Percentiles rank a stretch among this genome's conserved stretches.
Conservation (phyloP, 2,329 filamentous ascomycete genomes). For the Coniochaeta sp. region DNA sequence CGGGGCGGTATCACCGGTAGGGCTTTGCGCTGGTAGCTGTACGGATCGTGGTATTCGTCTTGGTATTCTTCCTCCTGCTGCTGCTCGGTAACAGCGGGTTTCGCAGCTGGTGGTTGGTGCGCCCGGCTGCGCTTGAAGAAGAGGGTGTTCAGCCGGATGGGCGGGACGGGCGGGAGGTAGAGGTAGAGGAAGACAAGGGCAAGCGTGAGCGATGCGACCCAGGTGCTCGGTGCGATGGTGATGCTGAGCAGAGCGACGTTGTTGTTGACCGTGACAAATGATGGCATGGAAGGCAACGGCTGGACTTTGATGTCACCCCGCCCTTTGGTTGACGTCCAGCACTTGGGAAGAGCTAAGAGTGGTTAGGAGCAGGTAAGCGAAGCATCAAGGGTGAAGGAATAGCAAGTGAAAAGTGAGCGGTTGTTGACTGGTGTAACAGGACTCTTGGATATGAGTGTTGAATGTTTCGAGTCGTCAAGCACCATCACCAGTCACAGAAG, state of each 20-base stretch:
- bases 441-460: background rate
- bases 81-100: background rate
- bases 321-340: background rate
- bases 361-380: background rate
- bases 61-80: constrained; percentile 4
- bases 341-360: background rate
- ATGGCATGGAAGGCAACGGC: constrained; percentile 41
- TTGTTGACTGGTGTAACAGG: background rate
- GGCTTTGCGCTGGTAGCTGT: background rate
- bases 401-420: background rate
- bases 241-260: constrained; percentile 55
- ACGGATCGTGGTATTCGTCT: constrained; percentile 1
- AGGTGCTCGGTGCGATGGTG: constrained; percentile 51
- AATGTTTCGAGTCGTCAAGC: background rate
- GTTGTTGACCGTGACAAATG: constrained; percentile 54
- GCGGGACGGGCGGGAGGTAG: constrained; percentile 31
- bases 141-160: constrained; percentile 11
- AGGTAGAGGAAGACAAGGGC: constrained; percentile 43
- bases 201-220: constrained; percentile 43
- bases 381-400: background rate
- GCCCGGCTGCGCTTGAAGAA: constrained; percentile 15
- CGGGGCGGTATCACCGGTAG: background rate
- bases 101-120: constrained; percentile 6
- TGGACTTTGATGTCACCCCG: background rate
- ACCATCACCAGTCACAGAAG: background rate